Base-by-base conservation (phyloP, 495 filamentous ascomycete species). In the Penicillium paxilli region DNA sequence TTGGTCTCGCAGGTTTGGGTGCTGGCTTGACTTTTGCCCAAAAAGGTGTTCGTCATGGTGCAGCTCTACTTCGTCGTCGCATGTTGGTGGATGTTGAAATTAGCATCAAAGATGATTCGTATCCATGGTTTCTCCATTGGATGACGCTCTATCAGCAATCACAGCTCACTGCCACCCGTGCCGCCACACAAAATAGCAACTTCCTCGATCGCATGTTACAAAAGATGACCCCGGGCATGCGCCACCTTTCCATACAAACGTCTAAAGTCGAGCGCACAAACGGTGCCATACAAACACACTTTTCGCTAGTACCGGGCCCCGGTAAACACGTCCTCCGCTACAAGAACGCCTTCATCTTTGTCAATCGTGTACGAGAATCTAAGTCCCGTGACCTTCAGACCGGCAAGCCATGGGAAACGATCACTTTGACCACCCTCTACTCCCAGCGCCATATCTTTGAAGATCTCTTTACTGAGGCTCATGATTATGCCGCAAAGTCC, bases 71-170 rank as follows among this genome's bases (percentile, higher is more conserved):
- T 48, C 88, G 89, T 35, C 84, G 88, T 41, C 89, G 92, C 46
- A 85, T 98, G 76, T 87, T 98, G 8, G 90, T 98, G 48, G 89
- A 97, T 63, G 81, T 98, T 58, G 95, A 98, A 68, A 96, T 98
- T 67, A 92, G 86, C 63, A 88, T 89, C 63, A 89, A 90, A 62
- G 94, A 98, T 68, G 86, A 91, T 45, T 90, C 93, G 11, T 98
- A 98, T 69, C 85, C 83, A 49, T 98, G 94, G 93, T 84, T 98
- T 30, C 81, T 98, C 4, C 83, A 90, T 35, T 98, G 95, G 92
- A 89, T 98, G 74, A 89, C 91, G 14, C 76, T 87, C 24, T 92
- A 92, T 51, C 90, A 92, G 40, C 74, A 78, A 52, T 73, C 78
- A 28, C 82, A 83, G 56, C 60, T 80, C 44, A 66, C 62, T 37